Base-by-base conservation (phyloP, 768 basidiomycete genomes). In the Gyrodon lividus region DNA sequence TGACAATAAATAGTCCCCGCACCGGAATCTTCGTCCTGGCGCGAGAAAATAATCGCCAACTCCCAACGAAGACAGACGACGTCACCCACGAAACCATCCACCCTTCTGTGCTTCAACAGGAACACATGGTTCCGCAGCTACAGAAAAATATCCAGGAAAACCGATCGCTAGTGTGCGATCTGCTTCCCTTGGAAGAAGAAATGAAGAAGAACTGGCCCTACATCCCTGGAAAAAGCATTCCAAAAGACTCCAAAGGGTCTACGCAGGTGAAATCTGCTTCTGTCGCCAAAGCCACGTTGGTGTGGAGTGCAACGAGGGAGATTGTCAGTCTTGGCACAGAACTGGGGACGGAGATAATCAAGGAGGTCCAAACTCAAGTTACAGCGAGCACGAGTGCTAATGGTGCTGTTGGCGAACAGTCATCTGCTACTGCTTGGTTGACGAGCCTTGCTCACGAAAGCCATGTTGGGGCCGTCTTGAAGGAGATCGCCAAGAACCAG, bases 1-100 rank as follows among this genome's bases (percentile, higher is more conserved):
- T 60, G 31, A 48, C 22, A 26, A 13, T 19, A 24, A 41, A 47
- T 38, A 86, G 84, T 56, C 73, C 84, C 19, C 52, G 57, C 14
- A 76, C 72, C 0, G 86, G 86, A 13, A 75, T 88, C 14, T 87
- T 82, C 57, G 41, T 56, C 22, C 48, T 86, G 0, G 69, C 82
- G 1, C 58, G 70, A 26, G 70, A 65, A 34, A 71, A 75, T 22
- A 70, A 75, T 50, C 78, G 86, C 19, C 61, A 67, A 20, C 59
- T 84, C 23, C 84, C 86, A 2, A 75, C 69, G 1, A 41, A 56
- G 10, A 65, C 70, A 0, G 64, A 82, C 52, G 59, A 74, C 20
- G 52, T 74, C 4, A 85, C 85, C 0, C 73, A 81, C 43, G 86
- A 89, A 68, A 74, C 64, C 0, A 77, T 87, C 33, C 86, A 87